phyloP scores from a whole-genome alignment of 2,329 filamentous ascomycete genomes.

The Coniosporium tulheliwenetii region DNA sequence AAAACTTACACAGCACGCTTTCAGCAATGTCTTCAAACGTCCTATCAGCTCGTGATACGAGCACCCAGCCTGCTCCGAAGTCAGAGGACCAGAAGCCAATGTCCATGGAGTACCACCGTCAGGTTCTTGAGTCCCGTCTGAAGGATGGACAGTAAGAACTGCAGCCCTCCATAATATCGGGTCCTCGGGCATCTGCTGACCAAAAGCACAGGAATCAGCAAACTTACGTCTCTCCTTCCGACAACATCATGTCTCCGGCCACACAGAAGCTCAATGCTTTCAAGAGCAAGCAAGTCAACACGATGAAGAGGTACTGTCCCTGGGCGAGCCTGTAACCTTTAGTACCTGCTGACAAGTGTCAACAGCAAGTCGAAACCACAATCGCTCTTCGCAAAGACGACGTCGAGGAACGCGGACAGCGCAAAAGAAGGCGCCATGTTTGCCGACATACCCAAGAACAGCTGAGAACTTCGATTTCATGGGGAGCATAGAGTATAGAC shows the following conservation, averaged over 20 bases:
- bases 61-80: neutral
- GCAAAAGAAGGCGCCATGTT: neutral
- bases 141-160: neutral
- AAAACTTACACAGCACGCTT: too few species aligned
- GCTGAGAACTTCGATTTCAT: too few species aligned
- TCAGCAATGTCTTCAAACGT: neutral
- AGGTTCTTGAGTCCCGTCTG: constrained; percentile 43
- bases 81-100: constrained; percentile 21
- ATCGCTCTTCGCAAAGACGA: constrained; percentile 4
- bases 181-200: too few species aligned
- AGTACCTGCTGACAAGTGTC: neutral
- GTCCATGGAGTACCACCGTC: constrained; percentile 58
- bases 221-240: constrained; percentile 68
- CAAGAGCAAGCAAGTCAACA: constrained; percentile 65
- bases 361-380: constrained; percentile 3
- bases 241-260: constrained; percentile 77
- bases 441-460: neutral
- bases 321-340: neutral
- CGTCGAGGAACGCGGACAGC: neutral
- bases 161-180: too few species aligned
- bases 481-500: too few species aligned
- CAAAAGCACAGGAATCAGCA: constrained; percentile 22
- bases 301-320: constrained; percentile 35
- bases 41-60: neutral
- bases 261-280: constrained; percentile 68